Evolutionary conservation across 2,329 filamentous ascomycete genomes (phyloP), one percentile per base, ranked within the genome.

Genomic region (Periconia macrospinosa): DNA sequence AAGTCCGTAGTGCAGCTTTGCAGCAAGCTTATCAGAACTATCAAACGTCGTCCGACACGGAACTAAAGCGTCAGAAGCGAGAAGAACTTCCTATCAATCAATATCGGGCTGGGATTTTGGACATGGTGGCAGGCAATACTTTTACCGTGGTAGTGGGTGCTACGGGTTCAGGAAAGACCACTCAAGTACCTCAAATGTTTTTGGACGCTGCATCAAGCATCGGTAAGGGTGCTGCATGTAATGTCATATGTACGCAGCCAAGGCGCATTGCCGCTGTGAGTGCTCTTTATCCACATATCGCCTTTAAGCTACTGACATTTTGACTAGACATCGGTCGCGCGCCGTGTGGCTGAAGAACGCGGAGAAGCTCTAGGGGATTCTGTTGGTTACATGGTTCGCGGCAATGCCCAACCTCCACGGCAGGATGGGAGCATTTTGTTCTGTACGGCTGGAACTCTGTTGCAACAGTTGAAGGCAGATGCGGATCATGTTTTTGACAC

Each of bases 181-280:
- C 50, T 7, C 50, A 53, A 20, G 45, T 53, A 11, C 50, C 50
- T 49, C 50, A 53, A 27, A 53, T 53, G 41, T 49, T 53, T 17
- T 33, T 53, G 30, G 46, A 53, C 7, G 50, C 47, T n/a, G 50
- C 45, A 27, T 43, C 47, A 11, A 23, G 23, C 27, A 19, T 19
- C n/a, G 46, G 41, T 14, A 13, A 49, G 30, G 50, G 50, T 3
- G 45, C 41, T 10, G 18, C 41, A 40, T 53, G 50, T 45, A 44
- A 53, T 35, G 37, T 53, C n/a, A 49, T 53, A n/a, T 48, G 45
- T 37, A 53, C 50, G 9, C 50, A 53, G 23, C 50, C 50, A 8
- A 47, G 50, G 23, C 45, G 50, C 30, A 37, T 53, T 10, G 50
- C 50, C 18, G 50, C 50, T 30, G 43, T 45, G 15, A 45, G 43